A percentile compares a stretch with the other conserved stretches of the same genome.
These are phyloP conservation scores for Phyllosticta paracitricarpa DNA, from an alignment of 2,329 filamentous ascomycete species.

Conservation along the genomic window DNA sequence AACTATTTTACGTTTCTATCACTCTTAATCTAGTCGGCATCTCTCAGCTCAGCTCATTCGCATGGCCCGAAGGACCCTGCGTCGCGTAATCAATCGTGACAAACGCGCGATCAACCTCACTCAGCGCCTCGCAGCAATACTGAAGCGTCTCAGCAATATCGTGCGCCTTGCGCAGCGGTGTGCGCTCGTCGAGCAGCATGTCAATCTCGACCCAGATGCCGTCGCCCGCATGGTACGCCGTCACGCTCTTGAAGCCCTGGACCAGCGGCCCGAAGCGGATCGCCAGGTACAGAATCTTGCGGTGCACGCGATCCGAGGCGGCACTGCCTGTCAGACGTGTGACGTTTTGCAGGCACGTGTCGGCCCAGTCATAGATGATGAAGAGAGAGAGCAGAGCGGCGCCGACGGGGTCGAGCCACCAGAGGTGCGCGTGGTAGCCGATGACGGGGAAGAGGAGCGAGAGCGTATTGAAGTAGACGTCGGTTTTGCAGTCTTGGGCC, in stretches of 20 bases:
- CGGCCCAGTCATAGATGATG: conserved; percentile 61
- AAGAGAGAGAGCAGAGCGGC: conserved; percentile 53
- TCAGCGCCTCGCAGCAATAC: conserved; percentile 46
- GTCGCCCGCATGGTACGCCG: conserved; percentile 53
- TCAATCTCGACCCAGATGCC: conserved; percentile 55
- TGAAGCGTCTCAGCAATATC: conserved; percentile 55
- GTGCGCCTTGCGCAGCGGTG: conserved; percentile 43
- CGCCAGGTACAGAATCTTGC: conserved; percentile 51
- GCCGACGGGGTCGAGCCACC: conserved; percentile 59
- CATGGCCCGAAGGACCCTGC: conserved; percentile 33
- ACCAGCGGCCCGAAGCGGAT: conserved; percentile 47
- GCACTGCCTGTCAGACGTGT: conserved; percentile 49
- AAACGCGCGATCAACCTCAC: conserved; percentile 44
- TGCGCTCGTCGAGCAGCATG: conserved; percentile 46
- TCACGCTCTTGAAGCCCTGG: conserved; percentile 44
- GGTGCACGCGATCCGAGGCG: conserved; percentile 40
- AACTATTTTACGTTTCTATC: background rate
- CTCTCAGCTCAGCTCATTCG: conserved; percentile 14
- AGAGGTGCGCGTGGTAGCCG: conserved; percentile 47
- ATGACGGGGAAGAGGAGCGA: conserved; percentile 54
- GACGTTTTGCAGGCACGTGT: conserved; percentile 51
- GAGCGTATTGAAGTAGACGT: conserved; percentile 55
- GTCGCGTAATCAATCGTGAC: conserved; percentile 41
- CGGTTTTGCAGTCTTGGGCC: conserved; percentile 48
- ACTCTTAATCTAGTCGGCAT: background rate